These are phyloP conservation scores for Ballota nigra DNA, from an alignment of 257 asterid genomes.

Conservation along the genomic window DNA sequence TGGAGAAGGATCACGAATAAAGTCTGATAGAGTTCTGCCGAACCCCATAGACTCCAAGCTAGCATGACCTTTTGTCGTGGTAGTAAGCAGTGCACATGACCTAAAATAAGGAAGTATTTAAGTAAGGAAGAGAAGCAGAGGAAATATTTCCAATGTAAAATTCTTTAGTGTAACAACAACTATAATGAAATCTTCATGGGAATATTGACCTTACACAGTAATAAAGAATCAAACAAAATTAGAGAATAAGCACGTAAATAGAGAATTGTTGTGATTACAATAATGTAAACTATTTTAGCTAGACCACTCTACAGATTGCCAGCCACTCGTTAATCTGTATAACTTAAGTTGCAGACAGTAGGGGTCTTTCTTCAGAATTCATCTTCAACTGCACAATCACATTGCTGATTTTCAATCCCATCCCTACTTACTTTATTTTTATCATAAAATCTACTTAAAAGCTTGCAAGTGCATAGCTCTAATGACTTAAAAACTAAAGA, in stretches of 20 bases:
- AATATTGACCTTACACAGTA: background rate
- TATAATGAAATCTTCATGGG: background rate
- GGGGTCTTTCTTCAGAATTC: background rate
- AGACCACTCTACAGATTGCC: background rate
- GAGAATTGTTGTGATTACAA: background rate
- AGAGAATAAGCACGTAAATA: background rate
- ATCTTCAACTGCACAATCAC: background rate
- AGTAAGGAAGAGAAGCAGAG: background rate
- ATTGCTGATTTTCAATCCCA: background rate
- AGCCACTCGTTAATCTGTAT: background rate
- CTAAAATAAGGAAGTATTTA: constrained; percentile 30
- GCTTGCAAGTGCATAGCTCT: background rate
- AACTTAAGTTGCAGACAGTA: background rate
- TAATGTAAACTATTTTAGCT: background rate
- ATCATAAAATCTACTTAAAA: background rate
- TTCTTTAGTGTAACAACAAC: background rate
- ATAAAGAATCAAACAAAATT: background rate
- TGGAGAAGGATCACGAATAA: constrained; percentile 42
- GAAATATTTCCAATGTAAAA: background rate
- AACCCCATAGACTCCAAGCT: constrained; percentile 45
- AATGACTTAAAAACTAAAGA: too few species aligned
- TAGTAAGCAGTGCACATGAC: constrained; percentile 60
- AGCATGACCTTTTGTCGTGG: constrained; percentile 72
- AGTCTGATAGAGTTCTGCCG: constrained; percentile 35
- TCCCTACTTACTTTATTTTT: background rate